These are phyloP conservation scores for Fusarium circinatum DNA, from an alignment of 2,329 filamentous ascomycete genomes.

Conservation along the genomic window DNA sequence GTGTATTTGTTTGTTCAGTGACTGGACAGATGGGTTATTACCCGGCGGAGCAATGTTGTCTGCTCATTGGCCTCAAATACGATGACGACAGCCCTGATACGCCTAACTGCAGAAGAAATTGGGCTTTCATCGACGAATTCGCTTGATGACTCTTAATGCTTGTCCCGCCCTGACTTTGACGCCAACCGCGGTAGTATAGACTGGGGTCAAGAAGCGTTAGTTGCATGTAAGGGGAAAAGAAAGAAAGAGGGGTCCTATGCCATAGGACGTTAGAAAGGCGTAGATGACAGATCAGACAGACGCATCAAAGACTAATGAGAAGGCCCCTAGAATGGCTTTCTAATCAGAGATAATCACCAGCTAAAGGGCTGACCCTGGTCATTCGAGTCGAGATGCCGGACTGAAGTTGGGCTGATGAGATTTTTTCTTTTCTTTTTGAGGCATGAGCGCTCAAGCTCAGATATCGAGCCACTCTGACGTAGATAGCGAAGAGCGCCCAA, in stretches of 20 bases:
- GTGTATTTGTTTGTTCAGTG: background rate
- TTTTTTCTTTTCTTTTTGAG: background rate
- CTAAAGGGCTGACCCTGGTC: background rate
- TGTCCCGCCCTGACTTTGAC: slow-evolving; percentile 24
- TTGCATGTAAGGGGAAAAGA: slow-evolving; percentile 8
- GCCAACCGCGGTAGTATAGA: slow-evolving; percentile 11
- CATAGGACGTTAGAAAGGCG: slow-evolving; percentile 17
- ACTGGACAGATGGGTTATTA: background rate
- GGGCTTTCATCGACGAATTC: background rate
- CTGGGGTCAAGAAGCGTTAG: slow-evolving; percentile 21
- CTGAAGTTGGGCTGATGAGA: background rate
- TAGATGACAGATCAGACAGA: slow-evolving; percentile 13
- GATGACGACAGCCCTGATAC: background rate
- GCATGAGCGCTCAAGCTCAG: background rate
- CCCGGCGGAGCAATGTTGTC: background rate
- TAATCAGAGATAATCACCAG: background rate
- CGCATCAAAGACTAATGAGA: slow-evolving; percentile 8
- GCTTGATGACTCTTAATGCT: slow-evolving; percentile 12
- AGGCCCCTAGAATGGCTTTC: background rate
- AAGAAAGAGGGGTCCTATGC: background rate
- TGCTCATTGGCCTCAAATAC: slow-evolving; percentile 9
- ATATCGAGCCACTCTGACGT: slow-evolving; percentile 9
- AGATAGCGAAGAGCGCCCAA: background rate
- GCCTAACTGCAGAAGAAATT: background rate
- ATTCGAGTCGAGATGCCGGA: background rate